Evolutionary conservation across 2,329 filamentous ascomycete genomes (phyloP), one percentile per base, ranked within the genome.

Genomic region (Monilinia vaccinii-corymbosi): DNA sequence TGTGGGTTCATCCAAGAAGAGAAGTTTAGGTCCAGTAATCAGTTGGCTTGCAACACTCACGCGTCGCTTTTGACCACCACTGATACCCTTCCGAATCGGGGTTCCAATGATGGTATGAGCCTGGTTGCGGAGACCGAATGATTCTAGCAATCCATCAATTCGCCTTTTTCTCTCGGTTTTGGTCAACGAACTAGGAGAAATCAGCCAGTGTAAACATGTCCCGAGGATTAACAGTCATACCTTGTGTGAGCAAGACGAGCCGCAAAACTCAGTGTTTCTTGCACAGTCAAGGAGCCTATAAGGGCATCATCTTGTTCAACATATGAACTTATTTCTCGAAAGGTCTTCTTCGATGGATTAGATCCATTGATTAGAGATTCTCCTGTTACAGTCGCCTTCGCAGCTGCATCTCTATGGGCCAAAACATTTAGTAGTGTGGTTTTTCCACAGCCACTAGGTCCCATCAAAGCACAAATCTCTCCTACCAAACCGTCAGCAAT

Each of bases 291-390:
- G 0, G 87, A 87, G 5, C 90, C 91, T 55, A 93, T 87, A 14
- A 95, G 78, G 1, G 89, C 86, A 76, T 96, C 91, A 65, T 95
- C 89, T 72, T 96, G 91, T 75, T 96, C 91, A 25, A 95, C 91
- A 69, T 91, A 95, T 50, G 84, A 84, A 58, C 82, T 87, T 53
- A 93, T 78, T 51, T 81, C 78, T 21, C 83, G 82, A 66, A 93
- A 87, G 0, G 76, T 75, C 9, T 76, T 71, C 9, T 77, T 73
- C 1, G 83, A 78, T 4, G 84, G 74, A 4, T 73, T 68, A 2
- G 69, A 71, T 34, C 87, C 87, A 71, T 94, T 91, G 65, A 89
- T 78, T 59, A 81, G 77, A 16, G 84, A 76, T 3, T 76, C 71
- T 18, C 82, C 81, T 7, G 77, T 77, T 2, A 83, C 77, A 3